These are phyloP conservation scores for Porogramme epimiltina DNA, from an alignment of 1,284 basidiomycete genomes.

Conservation along the genomic window DNA sequence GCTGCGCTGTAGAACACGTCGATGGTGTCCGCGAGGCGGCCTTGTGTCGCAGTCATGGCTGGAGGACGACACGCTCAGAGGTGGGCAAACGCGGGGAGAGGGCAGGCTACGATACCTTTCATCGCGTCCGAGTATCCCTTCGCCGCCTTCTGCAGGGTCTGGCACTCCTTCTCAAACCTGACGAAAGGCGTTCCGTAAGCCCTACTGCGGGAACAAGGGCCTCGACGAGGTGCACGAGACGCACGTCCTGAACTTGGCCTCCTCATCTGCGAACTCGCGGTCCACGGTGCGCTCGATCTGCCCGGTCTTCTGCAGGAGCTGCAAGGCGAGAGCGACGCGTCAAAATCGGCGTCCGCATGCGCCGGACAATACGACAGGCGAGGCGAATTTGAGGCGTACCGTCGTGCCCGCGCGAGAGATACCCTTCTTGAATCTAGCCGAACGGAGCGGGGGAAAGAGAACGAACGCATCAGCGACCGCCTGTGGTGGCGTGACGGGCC, in stretches of 20 bases:
- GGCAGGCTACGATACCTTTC: constrained; percentile 59
- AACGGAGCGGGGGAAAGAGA: background rate
- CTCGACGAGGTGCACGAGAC: constrained; percentile 36
- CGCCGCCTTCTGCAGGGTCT: constrained; percentile 91
- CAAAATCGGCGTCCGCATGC: background rate
- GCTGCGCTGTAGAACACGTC: constrained; percentile 91
- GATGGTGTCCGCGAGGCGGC: constrained; percentile 93
- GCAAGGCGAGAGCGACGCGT: background rate
- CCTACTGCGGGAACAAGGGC: background rate
- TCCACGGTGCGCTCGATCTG: constrained; percentile 97
- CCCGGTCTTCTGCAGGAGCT: constrained; percentile 96
- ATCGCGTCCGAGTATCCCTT: constrained; percentile 96
- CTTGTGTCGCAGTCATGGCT: constrained; percentile 93
- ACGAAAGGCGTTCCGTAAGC: constrained; percentile 1
- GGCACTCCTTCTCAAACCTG: constrained; percentile 94
- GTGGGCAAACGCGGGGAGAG: background rate
- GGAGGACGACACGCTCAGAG: constrained; percentile 1
- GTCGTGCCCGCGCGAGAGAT: constrained; percentile 22
- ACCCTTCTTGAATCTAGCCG: constrained; percentile 22
- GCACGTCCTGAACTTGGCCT: constrained; percentile 87
- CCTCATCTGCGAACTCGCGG: constrained; percentile 91
- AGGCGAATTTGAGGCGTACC: constrained; percentile 5
- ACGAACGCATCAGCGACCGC: too few relatives aligned
- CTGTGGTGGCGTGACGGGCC: too few relatives aligned
- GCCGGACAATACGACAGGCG: background rate